Evolutionary conservation across 139 green algal species (phyloP), one percentile per base, ranked within the genome.

Genomic region (Nannochloris sp.): DNA sequence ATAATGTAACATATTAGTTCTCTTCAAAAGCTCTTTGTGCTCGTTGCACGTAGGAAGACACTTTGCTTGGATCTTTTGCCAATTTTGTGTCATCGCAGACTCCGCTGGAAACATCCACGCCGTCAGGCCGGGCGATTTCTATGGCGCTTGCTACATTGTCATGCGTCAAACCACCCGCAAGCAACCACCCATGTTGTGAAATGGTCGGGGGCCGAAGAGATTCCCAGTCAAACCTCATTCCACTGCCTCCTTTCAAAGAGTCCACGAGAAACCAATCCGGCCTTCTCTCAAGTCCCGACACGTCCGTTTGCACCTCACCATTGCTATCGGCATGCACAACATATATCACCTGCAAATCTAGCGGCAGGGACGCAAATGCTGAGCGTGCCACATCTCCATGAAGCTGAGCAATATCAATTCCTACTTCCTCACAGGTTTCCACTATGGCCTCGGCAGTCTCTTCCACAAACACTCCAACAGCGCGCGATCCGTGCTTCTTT

Each of bases 391-490:
- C 78, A 29, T 83, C 66, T 5, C 83, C 83, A 60, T 90, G 83
- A 60, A 90, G 69, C 71, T 90, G 83, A 5, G 78, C 86, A 1
- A 86, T 62, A 2, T 60, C 31, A 11, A 93, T 77, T 16, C 65
- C 74, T 0, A 76, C 69, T n/a, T 71, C 55, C 2, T 15, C 12
- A 62, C 82, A 91, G 25, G 61, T 34, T 5, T 3, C 4, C 6
- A 57, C 67, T 31, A 95, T 95, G 5, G 66, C 80, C 12, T 67
- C 71, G 3, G 83, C 80, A 59, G 81, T 70, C 46, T 91, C 88
- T 46, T 95, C 88, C 1, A 95, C 88, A 82, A 95, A 95, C 1
- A 95, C 88, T 4, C 77, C 87, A 16, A 94, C 88, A n/a, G 88
- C 44, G 36, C 67, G 57, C 0, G 75, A 78, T 14, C 83, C 81